Evolutionary conservation across 2,329 filamentous ascomycete genomes (phyloP).

Genomic region (Calonectria hongkongensis): DNA sequence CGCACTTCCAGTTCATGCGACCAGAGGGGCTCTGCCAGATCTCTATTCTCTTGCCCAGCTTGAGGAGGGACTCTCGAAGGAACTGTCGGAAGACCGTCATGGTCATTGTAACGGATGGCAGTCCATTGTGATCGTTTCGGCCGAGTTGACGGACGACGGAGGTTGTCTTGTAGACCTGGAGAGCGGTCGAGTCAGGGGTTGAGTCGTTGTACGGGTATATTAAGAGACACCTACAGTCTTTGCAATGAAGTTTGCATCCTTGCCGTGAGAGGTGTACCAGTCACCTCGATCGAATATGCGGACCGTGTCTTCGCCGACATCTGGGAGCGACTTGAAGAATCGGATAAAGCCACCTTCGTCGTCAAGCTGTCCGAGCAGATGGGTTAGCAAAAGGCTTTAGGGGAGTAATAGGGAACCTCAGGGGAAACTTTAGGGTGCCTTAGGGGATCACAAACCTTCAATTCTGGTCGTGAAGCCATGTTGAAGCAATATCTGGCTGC

Average conservation of each 20-base stretch:
- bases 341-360: conserved; percentile 98
- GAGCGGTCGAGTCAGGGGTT: background rate
- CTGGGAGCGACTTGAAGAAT: conserved; percentile 91
- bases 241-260: conserved; percentile 89
- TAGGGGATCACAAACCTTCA: conserved; percentile 72
- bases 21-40: conserved; percentile 87
- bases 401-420: conserved; percentile 2
- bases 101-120: conserved; percentile 96
- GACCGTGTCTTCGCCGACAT: conserved; percentile 83
- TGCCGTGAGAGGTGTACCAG: conserved; percentile 95
- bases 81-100: conserved; percentile 97
- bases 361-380: conserved; percentile 79
- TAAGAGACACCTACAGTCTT: conserved; percentile 73
- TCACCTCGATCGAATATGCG: conserved; percentile 96
- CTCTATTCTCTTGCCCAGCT: conserved; percentile 91
- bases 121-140: conserved; percentile 85
- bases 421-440: background rate
- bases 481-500: conserved; percentile 51
- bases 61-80: conserved; percentile 93
- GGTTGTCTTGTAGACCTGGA: conserved; percentile 94
- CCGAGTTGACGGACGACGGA: conserved; percentile 95
- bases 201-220: background rate
- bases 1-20: conserved; percentile 93
- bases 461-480: conserved; percentile 83
- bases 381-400: conserved; percentile 34